Base-by-base conservation (phyloP, 2,329 filamentous ascomycete species). In the Diplodia intermedia region DNA sequence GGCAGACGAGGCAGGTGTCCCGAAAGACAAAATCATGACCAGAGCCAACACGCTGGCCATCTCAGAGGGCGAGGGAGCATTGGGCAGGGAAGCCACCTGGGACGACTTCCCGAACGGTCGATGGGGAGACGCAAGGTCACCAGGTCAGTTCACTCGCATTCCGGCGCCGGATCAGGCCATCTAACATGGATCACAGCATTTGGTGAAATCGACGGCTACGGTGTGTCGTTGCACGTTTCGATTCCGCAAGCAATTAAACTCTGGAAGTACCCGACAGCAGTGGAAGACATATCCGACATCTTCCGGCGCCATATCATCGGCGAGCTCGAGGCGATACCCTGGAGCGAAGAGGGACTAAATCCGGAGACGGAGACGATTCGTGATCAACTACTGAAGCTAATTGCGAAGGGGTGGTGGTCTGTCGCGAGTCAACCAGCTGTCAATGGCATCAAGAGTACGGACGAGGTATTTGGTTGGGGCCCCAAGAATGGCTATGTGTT, bases 161-260 rank as follows among this genome's bases (percentile, higher is more conserved):
- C 40, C 23, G 23, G 29, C 29, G 33, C 26, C 15, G 29, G 43
- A 29, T 36, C 18, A 40, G n/a, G n/a, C 1, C 50, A 20, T 29
- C 43, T 66, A 40, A 57, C 38, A 18, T 26, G 14, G 23, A 67
- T 61, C 11, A 53, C 75, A 1, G 94, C 94, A 0, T 98, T 97
- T 76, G 94, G 94, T 74, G 93, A 97, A 79, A 97, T 97, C 69
- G 94, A 98, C 76, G 94, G 94, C n/a, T 98, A 98, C 77, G 95
- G 95, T 12, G 93, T 96, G n/a, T 95, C 91, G 68, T 84, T 99
- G 49, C 95, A 97, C 81, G 92, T 97, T 76, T 92, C 91, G 0
- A 88, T 92, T n/a, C 86, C 89, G 2, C 89, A 94, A 75, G 95
- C 95, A 14, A 87, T 94, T 71, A 86, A 87, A 71, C 85, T 97